Conservation (phyloP, 345 rosid species). For the Eucalyptus viminalis region DNA sequence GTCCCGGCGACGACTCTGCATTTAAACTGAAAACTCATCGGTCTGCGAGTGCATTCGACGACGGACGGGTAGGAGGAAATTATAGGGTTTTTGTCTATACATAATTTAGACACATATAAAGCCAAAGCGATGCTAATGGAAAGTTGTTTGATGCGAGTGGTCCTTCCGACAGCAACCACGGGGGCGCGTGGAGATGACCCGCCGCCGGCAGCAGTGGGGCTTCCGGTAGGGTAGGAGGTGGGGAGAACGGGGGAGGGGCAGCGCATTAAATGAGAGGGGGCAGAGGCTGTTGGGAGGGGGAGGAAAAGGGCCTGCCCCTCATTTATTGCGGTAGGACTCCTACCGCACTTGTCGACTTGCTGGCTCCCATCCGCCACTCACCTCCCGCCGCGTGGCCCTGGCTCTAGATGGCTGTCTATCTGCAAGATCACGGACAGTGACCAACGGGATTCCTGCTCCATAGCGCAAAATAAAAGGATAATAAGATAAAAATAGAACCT, state of each 20-base stretch:
- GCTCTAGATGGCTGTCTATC: not conserved
- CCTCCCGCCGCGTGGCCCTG: not conserved
- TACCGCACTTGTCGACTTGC: not conserved
- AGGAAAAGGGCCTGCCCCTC: not conserved
- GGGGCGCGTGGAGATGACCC: not conserved
- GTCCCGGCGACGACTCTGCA: not conserved
- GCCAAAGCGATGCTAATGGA: not conserved
- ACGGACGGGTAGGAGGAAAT: not conserved
- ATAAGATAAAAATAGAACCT: not conserved
- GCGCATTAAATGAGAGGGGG: not conserved
- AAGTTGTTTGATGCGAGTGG: not conserved
- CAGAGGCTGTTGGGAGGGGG: not conserved
- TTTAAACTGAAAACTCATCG: not conserved
- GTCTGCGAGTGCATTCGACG: not conserved
- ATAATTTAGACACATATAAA: not conserved
- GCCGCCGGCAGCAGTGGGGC: not conserved
- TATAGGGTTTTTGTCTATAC: not conserved
- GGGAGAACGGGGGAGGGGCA: not conserved
- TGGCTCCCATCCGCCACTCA: not conserved
- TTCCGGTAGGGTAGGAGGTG: fast-evolving
- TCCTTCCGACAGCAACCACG: not conserved
- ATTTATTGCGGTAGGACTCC: not conserved
- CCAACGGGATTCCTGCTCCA: not conserved
- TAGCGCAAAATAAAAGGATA: not conserved
- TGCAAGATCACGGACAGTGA: not conserved